Conservation (phyloP, 768 basidiomycete species). For the Rhizopogon vinicolor region DNA sequence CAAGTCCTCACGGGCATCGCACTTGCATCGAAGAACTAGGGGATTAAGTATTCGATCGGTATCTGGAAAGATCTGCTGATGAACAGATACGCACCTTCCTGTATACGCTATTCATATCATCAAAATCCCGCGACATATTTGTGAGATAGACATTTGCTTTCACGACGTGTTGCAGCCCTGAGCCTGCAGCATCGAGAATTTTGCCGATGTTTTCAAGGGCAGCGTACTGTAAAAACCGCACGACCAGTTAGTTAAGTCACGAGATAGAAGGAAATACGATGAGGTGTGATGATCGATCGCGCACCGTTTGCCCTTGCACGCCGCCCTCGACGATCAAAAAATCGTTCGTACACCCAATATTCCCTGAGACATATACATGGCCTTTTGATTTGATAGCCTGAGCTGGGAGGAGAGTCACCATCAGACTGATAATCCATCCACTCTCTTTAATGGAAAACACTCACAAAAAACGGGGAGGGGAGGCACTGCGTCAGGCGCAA, state of each 20-base stretch:
- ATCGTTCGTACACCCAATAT: slow-evolving; percentile 30
- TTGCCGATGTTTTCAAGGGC: slow-evolving; percentile 35
- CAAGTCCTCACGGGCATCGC: slow-evolving; percentile 55
- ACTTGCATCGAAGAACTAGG: slow-evolving; percentile 43
- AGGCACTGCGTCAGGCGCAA: slow-evolving; percentile 26
- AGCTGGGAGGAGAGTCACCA: slow-evolving; percentile 16
- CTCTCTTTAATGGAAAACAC: not conserved
- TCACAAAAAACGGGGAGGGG: slow-evolving; percentile 31
- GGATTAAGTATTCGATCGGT: not conserved
- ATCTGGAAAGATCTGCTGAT: not conserved
- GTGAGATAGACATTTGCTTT: slow-evolving; percentile 38
- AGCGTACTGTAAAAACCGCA: slow-evolving; percentile 17
- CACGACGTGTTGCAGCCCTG: slow-evolving; percentile 30
- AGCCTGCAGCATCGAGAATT: slow-evolving; percentile 35
- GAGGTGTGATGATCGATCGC: slow-evolving; percentile 4
- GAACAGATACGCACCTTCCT: slow-evolving; percentile 18
- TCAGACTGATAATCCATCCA: not conserved
- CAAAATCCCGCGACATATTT: slow-evolving; percentile 33
- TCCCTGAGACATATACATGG: slow-evolving; percentile 37
- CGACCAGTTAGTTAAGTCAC: not conserved
- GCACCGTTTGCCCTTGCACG: slow-evolving; percentile 32
- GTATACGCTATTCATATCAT: slow-evolving; percentile 36
- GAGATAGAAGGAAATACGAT: not conserved
- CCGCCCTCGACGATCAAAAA: slow-evolving; percentile 30
- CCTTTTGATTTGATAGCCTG: slow-evolving; percentile 32